Base-by-base conservation (phyloP, 257 asterid genomes). In the Solanum rostratum region DNA sequence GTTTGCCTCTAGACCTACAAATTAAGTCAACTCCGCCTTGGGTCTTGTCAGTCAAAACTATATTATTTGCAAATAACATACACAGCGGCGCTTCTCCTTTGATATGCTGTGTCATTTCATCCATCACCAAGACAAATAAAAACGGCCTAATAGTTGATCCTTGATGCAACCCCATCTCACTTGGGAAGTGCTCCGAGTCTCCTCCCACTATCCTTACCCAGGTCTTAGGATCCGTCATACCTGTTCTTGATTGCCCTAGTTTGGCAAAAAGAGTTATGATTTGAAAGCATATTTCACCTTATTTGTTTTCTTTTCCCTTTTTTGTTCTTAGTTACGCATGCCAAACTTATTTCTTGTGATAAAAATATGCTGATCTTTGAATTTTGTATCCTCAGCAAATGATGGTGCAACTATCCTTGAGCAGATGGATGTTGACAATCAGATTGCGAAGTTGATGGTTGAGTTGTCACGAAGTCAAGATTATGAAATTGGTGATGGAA, bases 391-490 rank as follows among this genome's bases (percentile, higher is more conserved):
- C 50, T 18, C 92, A 94, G 98, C 98, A 43, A 96, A 93, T 86
- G 98, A 96, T 62, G 99, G 99, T 68, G 98, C 99, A 7, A 93
- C 99, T 30, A 94, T 96, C 89, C 89, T 96, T 93, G 97, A 96
- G 89, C 96, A 88, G 90, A 96, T 96, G 98, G 98, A 94, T 52
- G 98, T 96, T 24, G 97, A 92, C 91, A 96, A 92, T 87, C 98
- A 94, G 86, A 93, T 94, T 88, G 98, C 95, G 8, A 96, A 96
- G 90, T 95, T 96, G 85, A 96, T 96, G 99, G 98, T 94, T 86
- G 98, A 96, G 81, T 76, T 93, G 89, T 96, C 99, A 50, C 83
- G 89, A 57, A 96, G 99, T 90, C 98, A 96, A 83, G 99, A 96
- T 86, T 96, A 96, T 87, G 96, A 96, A 87, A 94, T 96, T 81